Conservation (phyloP, 2,329 filamentous ascomycete species). For the Helicocarpus griseus region DNA sequence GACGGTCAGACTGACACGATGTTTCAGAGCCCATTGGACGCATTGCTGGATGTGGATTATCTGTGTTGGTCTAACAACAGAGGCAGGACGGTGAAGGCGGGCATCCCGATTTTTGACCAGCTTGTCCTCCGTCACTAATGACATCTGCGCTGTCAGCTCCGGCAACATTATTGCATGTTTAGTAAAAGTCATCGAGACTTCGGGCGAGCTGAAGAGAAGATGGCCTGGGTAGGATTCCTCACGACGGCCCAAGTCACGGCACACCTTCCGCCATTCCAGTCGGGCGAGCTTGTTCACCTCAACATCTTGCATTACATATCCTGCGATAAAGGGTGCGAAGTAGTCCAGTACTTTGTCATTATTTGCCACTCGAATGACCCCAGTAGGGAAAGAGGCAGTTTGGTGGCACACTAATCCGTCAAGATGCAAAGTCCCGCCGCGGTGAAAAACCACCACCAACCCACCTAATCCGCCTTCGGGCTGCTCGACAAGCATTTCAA, state of each 20-base stretch:
- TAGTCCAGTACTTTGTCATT: slow-evolving; percentile 37
- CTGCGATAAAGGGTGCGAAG: slow-evolving; percentile 47
- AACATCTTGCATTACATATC: slow-evolving; percentile 29
- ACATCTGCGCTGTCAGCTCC: slow-evolving; percentile 36
- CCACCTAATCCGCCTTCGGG: slow-evolving; percentile 25
- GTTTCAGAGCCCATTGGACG: slow-evolving; percentile 46
- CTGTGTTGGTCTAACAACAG: slow-evolving; percentile 38
- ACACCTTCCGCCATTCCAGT: slow-evolving; percentile 42
- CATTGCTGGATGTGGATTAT: slow-evolving; percentile 45
- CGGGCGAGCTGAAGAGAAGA: slow-evolving; percentile 42
- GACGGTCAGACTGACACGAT: slow-evolving; percentile 39
- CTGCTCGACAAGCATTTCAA: slow-evolving; percentile 38
- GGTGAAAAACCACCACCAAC: slow-evolving; percentile 50
- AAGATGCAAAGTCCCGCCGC: slow-evolving; percentile 35
- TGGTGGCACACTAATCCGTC: slow-evolving; percentile 41
- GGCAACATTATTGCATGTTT: slow-evolving; percentile 34
- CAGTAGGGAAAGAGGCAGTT: slow-evolving; percentile 40
- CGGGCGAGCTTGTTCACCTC: slow-evolving; percentile 23
- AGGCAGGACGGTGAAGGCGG: slow-evolving; percentile 33
- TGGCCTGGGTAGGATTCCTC: slow-evolving; percentile 27
- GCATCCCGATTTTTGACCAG: slow-evolving; percentile 46
- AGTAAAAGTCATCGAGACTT: slow-evolving; percentile 44
- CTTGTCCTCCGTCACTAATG: slow-evolving; percentile 16
- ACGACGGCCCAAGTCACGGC: slow-evolving; percentile 37
- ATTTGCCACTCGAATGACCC: slow-evolving; percentile 35